These are phyloP conservation scores for Carex littledalei DNA, from an alignment of 176 grass and related monocot genomes.

Conservation along the genomic window DNA sequence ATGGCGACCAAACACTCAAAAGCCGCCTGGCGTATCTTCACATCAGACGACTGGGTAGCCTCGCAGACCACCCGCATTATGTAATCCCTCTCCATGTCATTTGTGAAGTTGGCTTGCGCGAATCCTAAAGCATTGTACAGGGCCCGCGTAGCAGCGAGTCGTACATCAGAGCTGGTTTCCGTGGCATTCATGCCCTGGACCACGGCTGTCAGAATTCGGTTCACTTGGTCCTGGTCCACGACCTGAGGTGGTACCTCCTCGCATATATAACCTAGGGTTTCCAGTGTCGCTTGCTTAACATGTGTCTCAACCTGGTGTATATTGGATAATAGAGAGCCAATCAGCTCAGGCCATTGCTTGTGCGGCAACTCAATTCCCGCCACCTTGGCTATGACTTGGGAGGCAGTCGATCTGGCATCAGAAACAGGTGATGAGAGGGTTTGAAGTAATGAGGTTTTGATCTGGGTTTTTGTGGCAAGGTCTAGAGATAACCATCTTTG, in stretches of 20 bases:
- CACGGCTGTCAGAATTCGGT: constrained; percentile 83
- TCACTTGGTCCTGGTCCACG: constrained; percentile 77
- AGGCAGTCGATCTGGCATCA: constrained; percentile 75
- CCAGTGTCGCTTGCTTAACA: constrained; percentile 63
- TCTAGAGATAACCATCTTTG: constrained; percentile 81
- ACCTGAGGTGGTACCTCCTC: constrained; percentile 71
- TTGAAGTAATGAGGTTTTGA: constrained; percentile 56
- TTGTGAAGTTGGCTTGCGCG: constrained; percentile 72
- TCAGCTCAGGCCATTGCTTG: constrained; percentile 80
- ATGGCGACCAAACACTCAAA: constrained; percentile 89
- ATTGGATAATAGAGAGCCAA: constrained; percentile 57
- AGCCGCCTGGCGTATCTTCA: constrained; percentile 77
- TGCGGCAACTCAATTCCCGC: constrained; percentile 75
- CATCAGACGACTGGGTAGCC: constrained; percentile 51
- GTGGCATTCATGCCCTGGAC: constrained; percentile 89
- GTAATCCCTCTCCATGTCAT: constrained; percentile 89
- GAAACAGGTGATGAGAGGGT: constrained; percentile 65
- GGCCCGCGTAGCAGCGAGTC: constrained; percentile 63
- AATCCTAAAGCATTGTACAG: constrained; percentile 83
- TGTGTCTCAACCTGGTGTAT: constrained; percentile 74
- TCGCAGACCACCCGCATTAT: constrained; percentile 87
- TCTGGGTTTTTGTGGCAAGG: constrained; percentile 48
- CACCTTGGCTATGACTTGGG: constrained; percentile 79
- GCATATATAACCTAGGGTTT: constrained; percentile 81
- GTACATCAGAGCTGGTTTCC: constrained; percentile 65